Evolutionary conservation across 1,139 yeast genomes (phyloP), one percentile per base, ranked within the genome.

Genomic region (Pichia sp.): DNA sequence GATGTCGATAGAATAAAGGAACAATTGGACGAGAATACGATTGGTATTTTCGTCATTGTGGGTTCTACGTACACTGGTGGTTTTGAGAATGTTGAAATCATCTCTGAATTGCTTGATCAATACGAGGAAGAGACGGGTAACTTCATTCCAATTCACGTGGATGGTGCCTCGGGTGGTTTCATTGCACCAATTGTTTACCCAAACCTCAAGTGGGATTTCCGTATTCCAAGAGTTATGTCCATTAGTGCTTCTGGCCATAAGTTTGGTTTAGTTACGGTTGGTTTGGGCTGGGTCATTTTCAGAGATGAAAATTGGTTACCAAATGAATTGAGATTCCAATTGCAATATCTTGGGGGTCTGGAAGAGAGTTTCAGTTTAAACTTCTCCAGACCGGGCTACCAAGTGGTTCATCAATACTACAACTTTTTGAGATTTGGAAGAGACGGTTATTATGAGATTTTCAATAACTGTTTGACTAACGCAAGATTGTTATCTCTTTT

Each of bases 51-150:
- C 61, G 94, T 82, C 18, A 86, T 87, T 53, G 56, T 86, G 52
- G 96, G 96, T 1, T 82, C 95, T 10, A 87, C 96, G 4, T 87
- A 83, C 60, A 87, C 96, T 6, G 96, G 96, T 38, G 86, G 88
- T 34, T 86, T 83, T 60, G 96, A 87, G 57, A 75, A 84, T 37
- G 91, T 87, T 31, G 69, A 64, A 44, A 64, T 65, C 25, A 77
- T 86, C 31, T 60, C 74, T 30, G 58, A 70, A 14, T 61, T 80
- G 19, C 66, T 87, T 45, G 91, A 82, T 55, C 74, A 78, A 39
- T 70, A 74, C 47, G 78, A 87, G 56, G 59, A 66, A 43, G 81
- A 83, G 54, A 77, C 70, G 6, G 94, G 94, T 3, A 48, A 66
- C 43, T 72, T 72, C 50, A 62, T 84, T 35, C 86, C 93, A 38